Conservation (phyloP, 2,329 filamentous ascomycete species). For the Ophiostoma fasciatum region DNA sequence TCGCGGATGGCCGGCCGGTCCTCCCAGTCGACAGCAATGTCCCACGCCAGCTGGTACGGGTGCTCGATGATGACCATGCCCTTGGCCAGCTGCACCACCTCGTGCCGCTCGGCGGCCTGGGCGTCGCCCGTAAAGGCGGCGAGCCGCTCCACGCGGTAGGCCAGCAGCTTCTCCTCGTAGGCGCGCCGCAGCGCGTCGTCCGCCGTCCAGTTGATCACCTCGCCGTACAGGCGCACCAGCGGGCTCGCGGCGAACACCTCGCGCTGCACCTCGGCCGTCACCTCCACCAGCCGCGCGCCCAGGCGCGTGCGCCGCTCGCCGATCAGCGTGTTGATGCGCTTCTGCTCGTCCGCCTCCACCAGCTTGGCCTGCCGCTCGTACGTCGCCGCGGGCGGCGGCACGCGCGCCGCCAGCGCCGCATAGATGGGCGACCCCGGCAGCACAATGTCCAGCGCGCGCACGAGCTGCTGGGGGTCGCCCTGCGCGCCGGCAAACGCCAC, state of each 20-base stretch:
- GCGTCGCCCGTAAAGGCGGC: slow-evolving; percentile 48
- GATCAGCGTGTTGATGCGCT: slow-evolving; percentile 79
- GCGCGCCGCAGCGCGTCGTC: slow-evolving; percentile 73
- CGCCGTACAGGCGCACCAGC: slow-evolving; percentile 65
- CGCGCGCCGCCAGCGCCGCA: slow-evolving; percentile 63
- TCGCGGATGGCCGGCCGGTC: slow-evolving; percentile 61
- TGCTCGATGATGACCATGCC: slow-evolving; percentile 97
- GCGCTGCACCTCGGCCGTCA: slow-evolving; percentile 73
- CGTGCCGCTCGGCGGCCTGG: slow-evolving; percentile 56
- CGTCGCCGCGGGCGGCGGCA: slow-evolving; percentile 65
- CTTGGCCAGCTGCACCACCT: slow-evolving; percentile 61
- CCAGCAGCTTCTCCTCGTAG: slow-evolving; percentile 82
- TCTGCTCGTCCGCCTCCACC: slow-evolving; percentile 72
- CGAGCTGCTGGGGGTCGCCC: slow-evolving; percentile 60
- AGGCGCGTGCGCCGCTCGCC: slow-evolving; percentile 77
- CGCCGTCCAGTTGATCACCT: slow-evolving; percentile 77
- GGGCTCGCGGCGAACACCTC: slow-evolving; percentile 66
- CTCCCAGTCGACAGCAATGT: slow-evolving; percentile 77
- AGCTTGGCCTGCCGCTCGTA: slow-evolving; percentile 75
- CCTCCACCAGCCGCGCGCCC: slow-evolving; percentile 68
- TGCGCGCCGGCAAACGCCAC: slow-evolving; percentile 56
- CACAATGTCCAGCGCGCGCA: slow-evolving; percentile 58
- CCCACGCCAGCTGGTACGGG: slow-evolving; percentile 80
- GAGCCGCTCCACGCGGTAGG: slow-evolving; percentile 66
- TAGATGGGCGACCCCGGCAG: slow-evolving; percentile 75